Conservation (phyloP, 2,329 filamentous ascomycete genomes). For the Keithomyces neogunnii region DNA sequence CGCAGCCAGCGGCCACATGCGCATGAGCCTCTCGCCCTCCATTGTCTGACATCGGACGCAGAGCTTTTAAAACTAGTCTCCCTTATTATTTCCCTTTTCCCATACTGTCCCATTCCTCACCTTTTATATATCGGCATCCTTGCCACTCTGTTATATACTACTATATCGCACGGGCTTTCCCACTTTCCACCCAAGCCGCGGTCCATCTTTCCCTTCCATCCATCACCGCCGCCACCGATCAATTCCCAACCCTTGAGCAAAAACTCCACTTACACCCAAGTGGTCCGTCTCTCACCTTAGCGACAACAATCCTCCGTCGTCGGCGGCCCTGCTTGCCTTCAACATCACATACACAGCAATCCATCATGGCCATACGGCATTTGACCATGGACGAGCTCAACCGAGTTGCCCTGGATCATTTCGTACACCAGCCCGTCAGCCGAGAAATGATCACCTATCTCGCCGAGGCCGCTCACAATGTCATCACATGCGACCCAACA, state of each 20-base stretch:
- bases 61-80: conserved; percentile 8
- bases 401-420: conserved; percentile 68
- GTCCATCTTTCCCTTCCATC: background rate
- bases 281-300: background rate
- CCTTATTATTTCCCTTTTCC: conserved; percentile 13
- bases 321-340: conserved; percentile 1
- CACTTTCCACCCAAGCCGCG: background rate
- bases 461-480: conserved; percentile 63
- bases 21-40: conserved; percentile 13
- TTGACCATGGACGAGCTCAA: conserved; percentile 52
- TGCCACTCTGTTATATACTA: conserved; percentile 9
- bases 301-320: conserved; percentile 2
- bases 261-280: conserved; percentile 3
- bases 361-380: conserved; percentile 38
- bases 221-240: background rate
- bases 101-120: conserved; percentile 13
- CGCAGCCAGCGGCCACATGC: conserved; percentile 20
- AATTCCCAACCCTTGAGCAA: too few species aligned
- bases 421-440: conserved; percentile 69
- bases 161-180: conserved; percentile 4
- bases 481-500: conserved; percentile 68
- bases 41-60: conserved; percentile 11
- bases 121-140: conserved; percentile 12
- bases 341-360: background rate
- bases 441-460: conserved; percentile 72